phyloP scores from a whole-genome alignment of 169 alveolate species.

The Plasmodium vivax region DNA sequence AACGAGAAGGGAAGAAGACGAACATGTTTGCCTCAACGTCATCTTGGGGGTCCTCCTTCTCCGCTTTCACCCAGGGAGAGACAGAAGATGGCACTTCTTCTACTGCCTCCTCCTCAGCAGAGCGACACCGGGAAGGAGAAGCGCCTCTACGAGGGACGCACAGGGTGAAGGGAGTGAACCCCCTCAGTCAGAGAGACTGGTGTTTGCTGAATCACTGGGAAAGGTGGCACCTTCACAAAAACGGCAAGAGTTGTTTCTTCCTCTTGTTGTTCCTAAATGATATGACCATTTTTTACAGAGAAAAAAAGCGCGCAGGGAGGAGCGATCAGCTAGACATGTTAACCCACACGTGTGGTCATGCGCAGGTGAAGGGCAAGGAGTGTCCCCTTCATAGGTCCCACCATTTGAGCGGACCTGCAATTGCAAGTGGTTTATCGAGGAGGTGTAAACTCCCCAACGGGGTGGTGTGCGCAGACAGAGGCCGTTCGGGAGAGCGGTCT shows the following conservation, averaged over 20 bases:
- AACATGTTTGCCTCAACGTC: background rate
- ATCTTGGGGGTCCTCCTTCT: background rate
- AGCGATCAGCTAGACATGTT: background rate
- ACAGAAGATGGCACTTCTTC: background rate
- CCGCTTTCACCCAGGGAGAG: background rate
- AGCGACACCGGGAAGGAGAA: background rate
- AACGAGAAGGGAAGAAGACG: background rate
- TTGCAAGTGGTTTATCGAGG: background rate
- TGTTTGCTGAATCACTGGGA: slow-evolving; percentile 40
- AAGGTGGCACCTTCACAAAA: slow-evolving; percentile 18
- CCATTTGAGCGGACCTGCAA: background rate
- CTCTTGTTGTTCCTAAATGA: slow-evolving; percentile 34
- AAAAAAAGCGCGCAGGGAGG: background rate
- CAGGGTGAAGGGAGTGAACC: background rate
- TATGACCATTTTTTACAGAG: slow-evolving; percentile 23
- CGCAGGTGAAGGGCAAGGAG: background rate
- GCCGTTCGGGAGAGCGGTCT: background rate
- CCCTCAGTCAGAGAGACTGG: slow-evolving; percentile 60
- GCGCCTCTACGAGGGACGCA: background rate
- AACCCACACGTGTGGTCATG: background rate
- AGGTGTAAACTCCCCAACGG: background rate
- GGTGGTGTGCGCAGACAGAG: background rate
- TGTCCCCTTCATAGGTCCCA: background rate
- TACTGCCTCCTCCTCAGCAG: background rate
- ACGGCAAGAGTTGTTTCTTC: slow-evolving; percentile 24